phyloP scores from a whole-genome alignment of 1,284 basidiomycete genomes.

The Pseudozyma tsukubaensis region DNA sequence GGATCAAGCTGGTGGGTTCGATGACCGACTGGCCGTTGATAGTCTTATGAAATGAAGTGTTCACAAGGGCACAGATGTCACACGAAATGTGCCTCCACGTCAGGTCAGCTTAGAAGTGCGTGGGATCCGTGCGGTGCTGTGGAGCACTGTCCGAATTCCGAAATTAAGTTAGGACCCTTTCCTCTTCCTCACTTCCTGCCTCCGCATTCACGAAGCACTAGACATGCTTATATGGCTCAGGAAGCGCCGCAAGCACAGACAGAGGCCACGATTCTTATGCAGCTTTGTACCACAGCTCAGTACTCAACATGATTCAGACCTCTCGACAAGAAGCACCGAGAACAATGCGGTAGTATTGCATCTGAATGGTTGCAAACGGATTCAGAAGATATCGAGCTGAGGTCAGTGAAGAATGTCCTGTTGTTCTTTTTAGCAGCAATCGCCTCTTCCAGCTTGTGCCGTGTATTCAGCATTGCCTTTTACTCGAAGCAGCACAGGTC shows the following conservation, averaged over 20 bases:
- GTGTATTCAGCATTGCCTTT: slow-evolving; percentile 52
- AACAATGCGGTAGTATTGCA: too few species aligned
- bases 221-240: background rate
- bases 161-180: slow-evolving; percentile 8
- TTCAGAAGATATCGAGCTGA: too few species aligned
- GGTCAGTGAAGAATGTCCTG: too few species aligned
- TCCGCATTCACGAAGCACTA: background rate
- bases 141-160: slow-evolving; percentile 15
- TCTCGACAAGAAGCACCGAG: too few species aligned
- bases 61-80: background rate
- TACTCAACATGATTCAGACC: too few species aligned
- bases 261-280: too few species aligned
- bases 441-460: too few species aligned
- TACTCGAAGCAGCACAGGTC: slow-evolving; percentile 25
- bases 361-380: too few species aligned
- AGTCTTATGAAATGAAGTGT: background rate
- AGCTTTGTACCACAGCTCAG: too few species aligned
- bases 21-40: background rate
- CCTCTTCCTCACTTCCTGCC: background rate
- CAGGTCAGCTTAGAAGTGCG: slow-evolving; percentile 4
- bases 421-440: too few species aligned
- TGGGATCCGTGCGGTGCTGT: slow-evolving; percentile 20
- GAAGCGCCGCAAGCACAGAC: too few species aligned
- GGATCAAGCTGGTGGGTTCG: too few species aligned
- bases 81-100: slow-evolving; percentile 9